These are phyloP conservation scores for Geoglossum cookeanum DNA, from an alignment of 2,329 filamentous ascomycete genomes.

Conservation along the genomic window DNA sequence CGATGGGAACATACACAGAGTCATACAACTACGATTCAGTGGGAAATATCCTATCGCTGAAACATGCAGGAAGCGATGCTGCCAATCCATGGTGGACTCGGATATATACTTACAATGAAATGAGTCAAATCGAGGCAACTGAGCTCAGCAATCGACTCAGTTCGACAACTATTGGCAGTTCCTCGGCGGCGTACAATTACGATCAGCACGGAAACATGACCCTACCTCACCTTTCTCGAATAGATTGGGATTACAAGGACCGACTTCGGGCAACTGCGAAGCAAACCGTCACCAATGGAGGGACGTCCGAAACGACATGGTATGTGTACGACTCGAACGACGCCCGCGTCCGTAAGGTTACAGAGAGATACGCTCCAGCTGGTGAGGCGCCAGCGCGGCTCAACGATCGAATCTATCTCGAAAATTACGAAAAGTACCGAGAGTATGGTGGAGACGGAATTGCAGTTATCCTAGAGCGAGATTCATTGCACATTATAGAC, in stretches of 20 bases:
- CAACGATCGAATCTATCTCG: conserved; percentile 6
- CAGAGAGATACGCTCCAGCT: conserved; percentile 7
- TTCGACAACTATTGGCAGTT: neutral
- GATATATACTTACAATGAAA: neutral
- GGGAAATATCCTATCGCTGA: neutral
- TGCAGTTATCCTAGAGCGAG: neutral
- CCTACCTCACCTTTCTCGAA: neutral
- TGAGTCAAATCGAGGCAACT: neutral
- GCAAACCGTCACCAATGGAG: conserved; percentile 1
- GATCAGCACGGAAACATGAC: too few relatives aligned
- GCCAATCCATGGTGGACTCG: neutral
- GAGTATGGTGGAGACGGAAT: neutral
- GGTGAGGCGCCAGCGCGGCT: neutral
- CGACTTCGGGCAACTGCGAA: conserved; percentile 3
- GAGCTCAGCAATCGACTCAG: neutral
- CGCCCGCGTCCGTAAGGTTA: conserved; percentile 13
- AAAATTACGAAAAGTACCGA: conserved; percentile 6
- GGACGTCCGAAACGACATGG: conserved; percentile 10
- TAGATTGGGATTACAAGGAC: neutral
- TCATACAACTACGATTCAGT: neutral
- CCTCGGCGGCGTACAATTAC: neutral
- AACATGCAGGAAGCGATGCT: neutral
- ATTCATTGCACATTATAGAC: neutral
- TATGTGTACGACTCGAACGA: conserved; percentile 13
- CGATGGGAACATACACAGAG: neutral